Conservation (phyloP, 257 asterid species). For the Salvia hispanica region DNA sequence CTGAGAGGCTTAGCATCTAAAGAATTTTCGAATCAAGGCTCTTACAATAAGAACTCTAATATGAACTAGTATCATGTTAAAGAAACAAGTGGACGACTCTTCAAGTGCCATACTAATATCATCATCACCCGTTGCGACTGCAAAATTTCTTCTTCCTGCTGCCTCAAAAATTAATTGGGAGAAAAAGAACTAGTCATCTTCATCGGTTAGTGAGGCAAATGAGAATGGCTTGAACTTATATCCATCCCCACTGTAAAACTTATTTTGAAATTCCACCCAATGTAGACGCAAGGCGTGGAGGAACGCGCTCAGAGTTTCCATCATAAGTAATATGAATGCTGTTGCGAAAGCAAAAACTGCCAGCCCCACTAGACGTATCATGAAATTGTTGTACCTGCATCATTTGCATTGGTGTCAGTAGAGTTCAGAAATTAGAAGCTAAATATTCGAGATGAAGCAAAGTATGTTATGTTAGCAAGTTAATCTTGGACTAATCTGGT, state of each 20-base stretch:
- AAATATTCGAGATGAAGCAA: background rate
- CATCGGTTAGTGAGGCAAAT: conserved; percentile 66
- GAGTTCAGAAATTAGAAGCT: background rate
- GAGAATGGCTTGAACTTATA: conserved; percentile 84
- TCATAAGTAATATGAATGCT: conserved; percentile 84
- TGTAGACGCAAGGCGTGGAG: conserved; percentile 97
- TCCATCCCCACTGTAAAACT: conserved; percentile 88
- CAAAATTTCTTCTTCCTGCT: conserved; percentile 35
- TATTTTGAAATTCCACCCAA: conserved; percentile 93
- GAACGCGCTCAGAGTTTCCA: conserved; percentile 95
- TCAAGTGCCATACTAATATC: conserved; percentile 5
- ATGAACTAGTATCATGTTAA: conserved; percentile 39
- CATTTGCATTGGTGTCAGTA: conserved; percentile 3
- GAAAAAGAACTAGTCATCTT: conserved; percentile 52
- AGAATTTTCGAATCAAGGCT: conserved; percentile 21
- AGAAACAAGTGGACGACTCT: conserved; percentile 22
- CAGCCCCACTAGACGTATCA: conserved; percentile 68
- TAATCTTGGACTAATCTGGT: background rate
- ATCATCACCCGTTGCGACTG: conserved; percentile 18
- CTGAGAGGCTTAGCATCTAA: conserved; percentile 23
- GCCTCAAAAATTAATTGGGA: conserved; percentile 11
- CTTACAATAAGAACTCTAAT: conserved; percentile 32
- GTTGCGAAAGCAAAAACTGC: conserved; percentile 83
- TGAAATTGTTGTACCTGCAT: conserved; percentile 72
- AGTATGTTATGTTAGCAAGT: background rate